Conservation (phyloP, 73 alveolate genomes). For the Halteria grandinella region DNA sequence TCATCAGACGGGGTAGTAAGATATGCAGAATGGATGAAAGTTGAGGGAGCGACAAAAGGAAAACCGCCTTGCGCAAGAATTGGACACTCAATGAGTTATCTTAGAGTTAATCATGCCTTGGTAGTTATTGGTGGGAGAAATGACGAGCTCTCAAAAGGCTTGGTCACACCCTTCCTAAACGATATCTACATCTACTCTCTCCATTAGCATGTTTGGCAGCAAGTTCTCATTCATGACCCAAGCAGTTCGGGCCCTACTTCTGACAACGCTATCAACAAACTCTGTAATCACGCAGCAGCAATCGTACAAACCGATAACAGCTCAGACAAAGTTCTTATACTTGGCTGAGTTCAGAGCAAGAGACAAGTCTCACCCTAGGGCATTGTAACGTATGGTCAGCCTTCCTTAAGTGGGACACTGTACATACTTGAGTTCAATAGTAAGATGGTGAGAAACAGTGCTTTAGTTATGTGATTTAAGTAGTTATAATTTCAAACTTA, state of each 20-base stretch:
- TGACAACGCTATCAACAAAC: constrained; percentile 1
- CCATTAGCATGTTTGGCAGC: constrained; percentile 16
- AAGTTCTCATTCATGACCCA: too few relatives aligned
- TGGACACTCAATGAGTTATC: constrained; percentile 40
- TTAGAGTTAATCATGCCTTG: constrained; percentile 15
- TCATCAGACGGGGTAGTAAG: constrained; percentile 11
- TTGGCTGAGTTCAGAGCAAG: constrained; percentile 27
- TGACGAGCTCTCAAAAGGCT: constrained; percentile 12
- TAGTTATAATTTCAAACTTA: neutral
- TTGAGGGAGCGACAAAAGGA: neutral
- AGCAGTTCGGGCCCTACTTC: neutral
- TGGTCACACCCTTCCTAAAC: constrained; percentile 32
- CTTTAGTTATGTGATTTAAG: neutral
- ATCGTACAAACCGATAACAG: constrained; percentile 5
- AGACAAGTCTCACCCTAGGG: neutral
- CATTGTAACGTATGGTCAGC: neutral
- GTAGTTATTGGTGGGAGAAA: constrained; percentile 52
- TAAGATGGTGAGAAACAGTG: too few relatives aligned
- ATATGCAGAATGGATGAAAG: constrained; percentile 37
- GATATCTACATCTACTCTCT: constrained; percentile 27
- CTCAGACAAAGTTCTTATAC: constrained; percentile 23
- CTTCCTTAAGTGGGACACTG: neutral
- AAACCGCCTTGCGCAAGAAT: constrained; percentile 25
- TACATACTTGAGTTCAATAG: neutral
- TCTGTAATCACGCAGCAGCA: constrained; percentile 19